phyloP scores from a whole-genome alignment of 116 monocot species.

The Posidonia oceanica region DNA sequence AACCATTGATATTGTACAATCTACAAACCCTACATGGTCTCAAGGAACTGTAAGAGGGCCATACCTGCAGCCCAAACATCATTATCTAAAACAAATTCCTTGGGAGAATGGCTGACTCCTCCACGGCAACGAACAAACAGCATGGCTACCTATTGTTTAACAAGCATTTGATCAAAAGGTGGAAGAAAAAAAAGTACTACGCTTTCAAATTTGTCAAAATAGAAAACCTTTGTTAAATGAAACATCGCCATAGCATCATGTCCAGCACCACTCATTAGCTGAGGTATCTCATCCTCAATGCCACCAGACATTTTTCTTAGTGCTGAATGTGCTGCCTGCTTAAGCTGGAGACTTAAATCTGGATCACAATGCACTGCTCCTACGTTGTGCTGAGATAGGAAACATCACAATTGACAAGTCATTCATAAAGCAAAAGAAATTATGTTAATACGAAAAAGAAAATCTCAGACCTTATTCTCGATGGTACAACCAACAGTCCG shows the following conservation, averaged over 20 bases:
- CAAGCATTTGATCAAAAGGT: neutral
- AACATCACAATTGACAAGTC: neutral
- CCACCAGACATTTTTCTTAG: constrained; percentile 21
- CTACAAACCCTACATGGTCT: constrained; percentile 11
- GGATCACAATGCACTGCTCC: constrained; percentile 45
- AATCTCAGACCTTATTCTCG: constrained; percentile 50
- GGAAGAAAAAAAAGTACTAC: neutral
- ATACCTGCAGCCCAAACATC: constrained; percentile 89
- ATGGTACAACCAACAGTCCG: constrained; percentile 61
- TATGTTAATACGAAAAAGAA: neutral
- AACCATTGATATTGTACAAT: too few relatives aligned
- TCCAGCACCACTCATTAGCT: constrained; percentile 90
- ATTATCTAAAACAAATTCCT: constrained; percentile 60
- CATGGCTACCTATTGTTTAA: constrained; percentile 72
- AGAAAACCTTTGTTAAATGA: constrained; percentile 59
- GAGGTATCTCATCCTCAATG: constrained; percentile 28
- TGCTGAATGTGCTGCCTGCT: constrained; percentile 44
- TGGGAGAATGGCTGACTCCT: constrained; percentile 84
- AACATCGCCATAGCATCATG: constrained; percentile 95
- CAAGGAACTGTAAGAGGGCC: constrained; percentile 48
- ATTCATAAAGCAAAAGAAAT: neutral
- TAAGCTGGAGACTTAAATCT: constrained; percentile 41
- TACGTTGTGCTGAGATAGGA: constrained; percentile 49
- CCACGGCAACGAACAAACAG: constrained; percentile 84
- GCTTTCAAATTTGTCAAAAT: neutral